Percentiles rank a stretch among this genome's conserved stretches.
Conservation (phyloP, 495 filamentous ascomycete genomes). For the Chaetomidium leptoderma region DNA sequence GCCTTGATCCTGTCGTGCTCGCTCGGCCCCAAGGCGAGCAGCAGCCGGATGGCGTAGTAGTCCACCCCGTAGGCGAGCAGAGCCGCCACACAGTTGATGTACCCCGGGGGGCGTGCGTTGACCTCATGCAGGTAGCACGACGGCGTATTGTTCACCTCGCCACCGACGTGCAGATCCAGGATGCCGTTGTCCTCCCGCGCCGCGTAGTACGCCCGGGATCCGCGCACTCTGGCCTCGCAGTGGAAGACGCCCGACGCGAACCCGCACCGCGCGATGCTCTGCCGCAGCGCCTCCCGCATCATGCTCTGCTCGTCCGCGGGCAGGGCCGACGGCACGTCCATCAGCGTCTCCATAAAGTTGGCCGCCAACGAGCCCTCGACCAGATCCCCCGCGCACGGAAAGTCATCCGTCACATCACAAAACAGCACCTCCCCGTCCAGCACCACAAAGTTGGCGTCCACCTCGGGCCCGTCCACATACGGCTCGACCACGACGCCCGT, state of each 20-base stretch:
- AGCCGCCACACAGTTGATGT: conserved; percentile 20
- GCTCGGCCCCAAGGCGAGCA: conserved; percentile 23
- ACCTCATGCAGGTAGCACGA: conserved; percentile 34
- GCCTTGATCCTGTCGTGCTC: conserved; percentile 24
- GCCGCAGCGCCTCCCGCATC: conserved; percentile 17
- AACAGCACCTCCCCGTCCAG: conserved; percentile 39
- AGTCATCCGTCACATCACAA: conserved; percentile 41
- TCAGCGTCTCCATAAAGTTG: conserved; percentile 28
- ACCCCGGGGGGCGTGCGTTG: conserved; percentile 35
- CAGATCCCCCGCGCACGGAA: conserved; percentile 36
- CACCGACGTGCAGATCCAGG: conserved; percentile 14
- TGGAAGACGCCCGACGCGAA: conserved; percentile 38
- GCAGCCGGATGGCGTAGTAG: conserved; percentile 31
- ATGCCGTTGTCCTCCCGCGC: conserved; percentile 11
- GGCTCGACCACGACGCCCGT: conserved; percentile 30
- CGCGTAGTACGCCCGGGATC: conserved; percentile 14
- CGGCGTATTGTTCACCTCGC: neutral
- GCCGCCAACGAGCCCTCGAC: neutral
- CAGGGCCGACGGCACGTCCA: conserved; percentile 11
- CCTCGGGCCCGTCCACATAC: conserved; percentile 39
- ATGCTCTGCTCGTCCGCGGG: conserved; percentile 22
- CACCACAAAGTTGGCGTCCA: conserved; percentile 44
- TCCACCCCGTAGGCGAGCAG: conserved; percentile 37
- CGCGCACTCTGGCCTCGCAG: conserved; percentile 30
- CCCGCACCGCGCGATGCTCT: conserved; percentile 23